phyloP scores from a whole-genome alignment of 176 grass and related monocot genomes.

The Typha latifolia region DNA sequence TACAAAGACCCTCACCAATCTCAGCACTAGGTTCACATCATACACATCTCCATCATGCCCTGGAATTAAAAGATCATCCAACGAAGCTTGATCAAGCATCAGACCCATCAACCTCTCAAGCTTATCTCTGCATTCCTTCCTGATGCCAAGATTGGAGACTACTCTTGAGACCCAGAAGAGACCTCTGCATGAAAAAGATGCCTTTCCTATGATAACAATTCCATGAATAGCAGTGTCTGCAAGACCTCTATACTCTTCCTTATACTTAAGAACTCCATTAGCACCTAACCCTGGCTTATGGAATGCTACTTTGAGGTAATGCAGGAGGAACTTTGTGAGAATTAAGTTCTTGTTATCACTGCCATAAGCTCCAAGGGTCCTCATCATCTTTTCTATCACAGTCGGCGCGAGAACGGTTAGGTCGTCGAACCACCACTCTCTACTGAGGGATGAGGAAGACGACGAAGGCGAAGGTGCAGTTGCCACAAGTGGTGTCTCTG shows the following conservation, averaged over 20 bases:
- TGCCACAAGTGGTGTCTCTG: slow-evolving; percentile 22
- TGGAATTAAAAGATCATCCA: slow-evolving; percentile 77
- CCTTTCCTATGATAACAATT: slow-evolving; percentile 50
- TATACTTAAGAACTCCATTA: neutral
- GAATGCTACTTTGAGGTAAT: slow-evolving; percentile 54
- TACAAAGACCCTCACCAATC: slow-evolving; percentile 71
- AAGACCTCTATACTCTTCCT: slow-evolving; percentile 24
- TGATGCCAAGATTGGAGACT: slow-evolving; percentile 52
- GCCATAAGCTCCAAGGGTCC: slow-evolving; percentile 58
- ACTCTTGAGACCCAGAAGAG: slow-evolving; percentile 68
- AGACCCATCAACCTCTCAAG: slow-evolving; percentile 73
- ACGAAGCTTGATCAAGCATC: slow-evolving; percentile 76
- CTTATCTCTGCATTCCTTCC: slow-evolving; percentile 59
- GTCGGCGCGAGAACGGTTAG: slow-evolving; percentile 45
- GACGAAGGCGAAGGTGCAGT: slow-evolving; percentile 38
- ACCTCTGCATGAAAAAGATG: slow-evolving; percentile 73
- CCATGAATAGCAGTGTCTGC: slow-evolving; percentile 88
- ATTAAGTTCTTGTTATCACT: slow-evolving; percentile 76
- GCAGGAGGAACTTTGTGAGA: slow-evolving; percentile 71
- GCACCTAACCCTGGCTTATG: slow-evolving; percentile 9
- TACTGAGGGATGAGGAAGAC: slow-evolving; percentile 50
- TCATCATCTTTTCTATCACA: slow-evolving; percentile 62
- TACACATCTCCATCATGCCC: slow-evolving; percentile 55
- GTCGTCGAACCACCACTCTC: slow-evolving; percentile 95
- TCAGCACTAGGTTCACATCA: slow-evolving; percentile 78